Percentiles rank a stretch among this genome's conserved stretches.
Conservation (phyloP, 148 eudicot genomes). For the Rhododendron williamsianum region DNA sequence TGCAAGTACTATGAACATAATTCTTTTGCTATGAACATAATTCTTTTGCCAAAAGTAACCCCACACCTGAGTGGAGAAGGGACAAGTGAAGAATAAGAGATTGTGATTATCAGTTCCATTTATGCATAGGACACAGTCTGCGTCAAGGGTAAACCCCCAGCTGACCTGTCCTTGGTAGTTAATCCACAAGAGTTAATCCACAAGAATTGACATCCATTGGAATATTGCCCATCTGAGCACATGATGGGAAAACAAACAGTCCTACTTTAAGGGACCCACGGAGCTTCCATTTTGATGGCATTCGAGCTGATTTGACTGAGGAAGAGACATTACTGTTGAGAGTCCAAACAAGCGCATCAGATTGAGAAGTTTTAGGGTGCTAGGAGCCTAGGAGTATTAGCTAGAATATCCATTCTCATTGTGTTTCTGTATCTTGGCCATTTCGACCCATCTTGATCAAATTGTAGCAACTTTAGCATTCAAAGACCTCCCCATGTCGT, state of each 20-base stretch:
- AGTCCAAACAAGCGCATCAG: neutral
- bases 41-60: neutral
- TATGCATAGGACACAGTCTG: neutral
- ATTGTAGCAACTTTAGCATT: neutral
- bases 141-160: neutral
- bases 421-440: neutral
- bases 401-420: neutral
- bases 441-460: neutral
- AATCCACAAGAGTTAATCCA: neutral
- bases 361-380: neutral
- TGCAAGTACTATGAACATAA: neutral
- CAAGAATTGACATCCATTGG: neutral
- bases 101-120: neutral
- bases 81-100: neutral
- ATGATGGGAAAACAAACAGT: neutral
- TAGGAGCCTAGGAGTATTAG: neutral
- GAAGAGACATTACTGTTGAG: neutral
- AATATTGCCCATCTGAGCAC: neutral
- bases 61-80: neutral
- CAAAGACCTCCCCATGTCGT: neutral
- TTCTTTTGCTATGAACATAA: neutral
- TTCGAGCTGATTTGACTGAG: neutral
- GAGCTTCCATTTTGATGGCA: neutral
- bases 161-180: neutral
- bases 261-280: neutral